Evolutionary conservation across 176 grass and related monocot species (phyloP).

Genomic region (Triticum monococcum): DNA sequence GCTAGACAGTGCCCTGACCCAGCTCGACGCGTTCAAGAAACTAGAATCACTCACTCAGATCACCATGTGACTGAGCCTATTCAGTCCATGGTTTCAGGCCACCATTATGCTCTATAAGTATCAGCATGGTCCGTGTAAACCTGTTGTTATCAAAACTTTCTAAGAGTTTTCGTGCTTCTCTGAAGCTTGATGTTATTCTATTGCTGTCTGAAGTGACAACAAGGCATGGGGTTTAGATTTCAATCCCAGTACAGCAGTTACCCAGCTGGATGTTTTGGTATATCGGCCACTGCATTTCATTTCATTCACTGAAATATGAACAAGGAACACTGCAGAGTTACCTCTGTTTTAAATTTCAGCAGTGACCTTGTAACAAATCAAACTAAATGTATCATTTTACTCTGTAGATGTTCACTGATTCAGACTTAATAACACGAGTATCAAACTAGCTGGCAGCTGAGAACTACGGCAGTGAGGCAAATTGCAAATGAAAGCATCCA

Average conservation of each 20-base stretch:
- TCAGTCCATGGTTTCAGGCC: background rate
- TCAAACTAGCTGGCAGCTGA: background rate
- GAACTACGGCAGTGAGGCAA: background rate
- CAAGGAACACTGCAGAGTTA: background rate
- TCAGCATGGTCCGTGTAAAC: background rate
- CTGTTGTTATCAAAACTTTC: background rate
- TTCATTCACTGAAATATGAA: background rate
- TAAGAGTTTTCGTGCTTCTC: background rate
- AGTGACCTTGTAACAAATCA: background rate
- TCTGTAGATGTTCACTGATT: background rate
- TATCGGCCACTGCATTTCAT: background rate
- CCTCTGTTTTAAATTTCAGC: background rate
- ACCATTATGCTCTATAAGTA: background rate
- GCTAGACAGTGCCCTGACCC: conserved; percentile 32
- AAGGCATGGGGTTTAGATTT: background rate
- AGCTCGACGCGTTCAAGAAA: conserved; percentile 33
- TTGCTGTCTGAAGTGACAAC: background rate
- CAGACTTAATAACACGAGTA: background rate
- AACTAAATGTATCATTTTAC: background rate
- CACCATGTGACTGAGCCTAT: conserved; percentile 1
- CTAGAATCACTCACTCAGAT: conserved; percentile 16
- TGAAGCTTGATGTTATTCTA: background rate
- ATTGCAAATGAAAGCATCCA: background rate
- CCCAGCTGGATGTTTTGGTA: background rate
- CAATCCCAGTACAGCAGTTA: background rate